Evolutionary conservation across 768 basidiomycete genomes (phyloP).

Genomic region (Russula lepida): DNA sequence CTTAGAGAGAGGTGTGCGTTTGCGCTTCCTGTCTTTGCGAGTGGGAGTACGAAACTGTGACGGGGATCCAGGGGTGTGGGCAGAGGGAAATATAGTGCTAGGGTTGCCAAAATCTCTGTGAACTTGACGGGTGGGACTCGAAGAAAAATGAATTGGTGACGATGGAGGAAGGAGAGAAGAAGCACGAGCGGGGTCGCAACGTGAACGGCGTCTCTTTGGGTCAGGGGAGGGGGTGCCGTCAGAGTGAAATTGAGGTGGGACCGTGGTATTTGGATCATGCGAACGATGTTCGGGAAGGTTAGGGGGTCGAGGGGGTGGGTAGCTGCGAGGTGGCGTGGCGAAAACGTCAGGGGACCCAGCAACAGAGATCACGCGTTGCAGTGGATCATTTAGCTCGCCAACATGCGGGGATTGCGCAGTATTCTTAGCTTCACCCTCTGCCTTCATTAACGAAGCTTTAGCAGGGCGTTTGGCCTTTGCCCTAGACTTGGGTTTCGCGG

Average conservation of each 20-base stretch:
- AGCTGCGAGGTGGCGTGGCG: conserved; percentile 14
- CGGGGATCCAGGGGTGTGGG: neutral
- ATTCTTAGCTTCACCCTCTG: neutral
- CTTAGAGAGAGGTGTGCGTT: conserved; percentile 6
- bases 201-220: conserved; percentile 7
- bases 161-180: conserved; percentile 11
- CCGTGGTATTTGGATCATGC: conserved; percentile 7
- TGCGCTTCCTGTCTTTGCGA: conserved; percentile 10
- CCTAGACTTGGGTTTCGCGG: conserved; percentile 3
- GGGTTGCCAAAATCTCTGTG: neutral
- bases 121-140: conserved; percentile 1
- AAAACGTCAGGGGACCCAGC: neutral
- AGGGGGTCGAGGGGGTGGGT: conserved; percentile 8
- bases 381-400: neutral
- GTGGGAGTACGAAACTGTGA: conserved; percentile 18
- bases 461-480: conserved; percentile 4
- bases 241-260: conserved; percentile 4
- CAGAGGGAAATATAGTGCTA: neutral
- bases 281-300: conserved; percentile 12
- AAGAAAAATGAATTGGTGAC: conserved; percentile 11
- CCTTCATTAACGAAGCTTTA: neutral
- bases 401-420: neutral
- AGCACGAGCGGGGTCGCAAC: neutral
- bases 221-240: conserved; percentile 16
- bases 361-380: neutral